These are phyloP conservation scores for Pezicula neosporulosa DNA, from an alignment of 2,329 filamentous ascomycete genomes.

Conservation along the genomic window DNA sequence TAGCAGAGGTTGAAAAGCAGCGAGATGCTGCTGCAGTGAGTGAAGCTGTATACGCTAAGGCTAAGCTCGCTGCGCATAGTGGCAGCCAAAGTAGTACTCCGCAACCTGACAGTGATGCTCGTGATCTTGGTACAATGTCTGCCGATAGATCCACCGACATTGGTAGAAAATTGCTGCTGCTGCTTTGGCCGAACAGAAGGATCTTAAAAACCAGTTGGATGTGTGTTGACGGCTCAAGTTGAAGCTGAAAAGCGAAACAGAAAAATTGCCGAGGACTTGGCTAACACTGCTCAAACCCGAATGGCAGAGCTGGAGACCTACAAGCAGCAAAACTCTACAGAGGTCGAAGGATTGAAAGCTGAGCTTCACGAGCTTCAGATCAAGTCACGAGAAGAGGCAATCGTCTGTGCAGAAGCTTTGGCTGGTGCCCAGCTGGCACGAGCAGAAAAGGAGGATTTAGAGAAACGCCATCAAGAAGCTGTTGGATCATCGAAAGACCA, in stretches of 20 bases:
- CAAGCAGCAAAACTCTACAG: slow-evolving; percentile 77
- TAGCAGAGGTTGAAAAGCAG: slow-evolving; percentile 93
- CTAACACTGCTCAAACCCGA: slow-evolving; percentile 76
- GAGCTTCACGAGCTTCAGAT: slow-evolving; percentile 80
- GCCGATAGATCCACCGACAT: slow-evolving; percentile 71
- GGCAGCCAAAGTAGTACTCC: slow-evolving; percentile 61
- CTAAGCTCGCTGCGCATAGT: slow-evolving; percentile 80
- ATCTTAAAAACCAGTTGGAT: slow-evolving; percentile 76
- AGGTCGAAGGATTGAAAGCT: slow-evolving; percentile 80
- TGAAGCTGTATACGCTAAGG: slow-evolving; percentile 92
- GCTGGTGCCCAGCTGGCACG: slow-evolving; percentile 71
- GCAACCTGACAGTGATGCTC: slow-evolving; percentile 50
- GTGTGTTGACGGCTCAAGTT: slow-evolving; percentile 63
- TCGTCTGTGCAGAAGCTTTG: slow-evolving; percentile 73
- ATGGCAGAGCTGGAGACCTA: slow-evolving; percentile 81
- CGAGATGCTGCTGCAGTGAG: slow-evolving; percentile 88
- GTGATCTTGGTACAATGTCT: slow-evolving; percentile 54
- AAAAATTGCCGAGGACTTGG: slow-evolving; percentile 83
- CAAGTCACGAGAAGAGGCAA: slow-evolving; percentile 74
- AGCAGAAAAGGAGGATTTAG: slow-evolving; percentile 81
- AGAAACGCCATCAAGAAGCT: slow-evolving; percentile 63
- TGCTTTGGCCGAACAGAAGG: slow-evolving; percentile 73
- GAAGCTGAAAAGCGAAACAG: slow-evolving; percentile 78
- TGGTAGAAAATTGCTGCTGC: slow-evolving; percentile 77
- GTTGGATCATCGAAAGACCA: slow-evolving; percentile 67